Evolutionary conservation across 2,329 filamentous ascomycete genomes (phyloP), one percentile per base, ranked within the genome.

Genomic region (Colletotrichum plurivorum): DNA sequence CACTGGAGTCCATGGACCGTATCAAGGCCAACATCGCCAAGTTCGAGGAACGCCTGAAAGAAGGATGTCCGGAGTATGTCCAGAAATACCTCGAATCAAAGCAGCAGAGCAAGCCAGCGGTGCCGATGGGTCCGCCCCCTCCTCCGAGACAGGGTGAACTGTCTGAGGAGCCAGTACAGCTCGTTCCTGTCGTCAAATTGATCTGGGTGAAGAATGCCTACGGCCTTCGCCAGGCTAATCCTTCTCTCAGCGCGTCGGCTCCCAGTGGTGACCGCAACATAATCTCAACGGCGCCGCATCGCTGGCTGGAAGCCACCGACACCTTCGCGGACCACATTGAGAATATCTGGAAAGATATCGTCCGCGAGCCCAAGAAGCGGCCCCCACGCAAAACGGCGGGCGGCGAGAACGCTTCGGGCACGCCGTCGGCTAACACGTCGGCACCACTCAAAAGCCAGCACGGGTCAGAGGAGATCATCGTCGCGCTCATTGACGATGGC

Each of bases 401-500:
- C 7, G 27, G 27, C 7, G 7, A 48, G n/a, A 2, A 18, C 16
- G 10, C 36, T 3, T 15, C 41, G 54, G 4, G 18, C 41, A 13
- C 55, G 13, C 9, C 56, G 27, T 1, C 12, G 25, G 27, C 56
- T 10, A 51, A 59, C 56, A 49, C 56, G 13, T 59, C 56, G 12
- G 56, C 56, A 8, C 16, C 4, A 31, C 12, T 31, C 8, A 31
- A 31, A 31, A 31, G 27, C n/a, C 56, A 18, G 13, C n/a, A n/a
- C n/a, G 45, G 5, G 43, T 43, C 56, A 16, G 46, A 55, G 15
- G 54, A 71, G 4, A 73, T 79, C 64, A 76, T 73, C 18, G 71
- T 82, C 8, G 81, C 79, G 2, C 71, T 83, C 3, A 81, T 82
- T 43, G 80, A 83, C 59, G 80, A 83, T 43, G 80, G 80, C 4